A percentile compares a stretch with the other conserved stretches of the same genome.
phyloP scores from a whole-genome alignment of 2,329 filamentous ascomycete genomes.

The Hypoxylon sp. region DNA sequence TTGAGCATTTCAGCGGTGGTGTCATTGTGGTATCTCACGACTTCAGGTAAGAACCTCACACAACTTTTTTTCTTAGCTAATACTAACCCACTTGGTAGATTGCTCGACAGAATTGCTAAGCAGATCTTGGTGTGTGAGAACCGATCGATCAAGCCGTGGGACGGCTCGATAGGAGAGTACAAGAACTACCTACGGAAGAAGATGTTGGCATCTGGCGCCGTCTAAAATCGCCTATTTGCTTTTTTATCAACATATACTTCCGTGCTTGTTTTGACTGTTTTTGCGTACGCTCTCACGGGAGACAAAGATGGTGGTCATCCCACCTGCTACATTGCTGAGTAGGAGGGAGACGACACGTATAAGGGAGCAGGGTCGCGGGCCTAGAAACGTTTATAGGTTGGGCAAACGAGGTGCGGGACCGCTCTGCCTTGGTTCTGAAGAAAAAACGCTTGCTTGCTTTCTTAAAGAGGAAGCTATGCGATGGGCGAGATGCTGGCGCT shows the following conservation, averaged over 20 bases:
- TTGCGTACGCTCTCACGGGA: neutral
- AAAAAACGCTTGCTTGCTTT: constrained; percentile 29
- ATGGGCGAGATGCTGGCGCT: constrained; percentile 17
- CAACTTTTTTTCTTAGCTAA: constrained; percentile 6
- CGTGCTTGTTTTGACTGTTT: constrained; percentile 1
- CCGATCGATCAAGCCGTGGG: constrained; percentile 91
- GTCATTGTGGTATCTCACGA: constrained; percentile 99
- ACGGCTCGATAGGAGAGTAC: constrained; percentile 91
- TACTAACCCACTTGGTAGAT: constrained; percentile 62
- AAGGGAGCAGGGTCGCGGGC: constrained; percentile 25
- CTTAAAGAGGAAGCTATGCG: constrained; percentile 4
- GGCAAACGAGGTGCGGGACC: constrained; percentile 41
- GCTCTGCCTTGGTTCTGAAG: constrained; percentile 28
- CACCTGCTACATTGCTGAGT: constrained; percentile 11
- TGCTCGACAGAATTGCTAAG: constrained; percentile 99
- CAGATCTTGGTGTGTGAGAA: constrained; percentile 99
- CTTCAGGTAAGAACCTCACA: constrained; percentile 78
- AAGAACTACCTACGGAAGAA: constrained; percentile 99
- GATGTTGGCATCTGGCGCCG: constrained; percentile 90
- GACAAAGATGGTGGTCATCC: constrained; percentile 8
- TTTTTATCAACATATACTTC: neutral
- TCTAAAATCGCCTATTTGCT: constrained; percentile 65
- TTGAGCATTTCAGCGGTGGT: constrained; percentile 95
- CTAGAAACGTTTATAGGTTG: constrained; percentile 38
- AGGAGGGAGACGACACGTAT: constrained; percentile 12